Conservation (phyloP, 768 basidiomycete species). For the Rhizopogon vesiculosus region DNA sequence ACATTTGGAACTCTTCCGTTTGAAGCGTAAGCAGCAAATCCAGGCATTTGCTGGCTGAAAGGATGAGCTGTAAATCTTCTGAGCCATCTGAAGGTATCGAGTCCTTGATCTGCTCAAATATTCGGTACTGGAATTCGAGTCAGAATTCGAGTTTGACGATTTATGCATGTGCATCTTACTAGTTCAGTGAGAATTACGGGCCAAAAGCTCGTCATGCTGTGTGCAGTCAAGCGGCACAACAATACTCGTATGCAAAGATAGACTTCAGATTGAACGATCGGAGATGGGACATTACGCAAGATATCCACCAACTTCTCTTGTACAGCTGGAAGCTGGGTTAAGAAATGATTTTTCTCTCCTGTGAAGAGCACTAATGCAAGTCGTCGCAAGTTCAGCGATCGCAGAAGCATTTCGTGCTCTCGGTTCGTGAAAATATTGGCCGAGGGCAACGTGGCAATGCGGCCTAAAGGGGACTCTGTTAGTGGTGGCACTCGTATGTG, state of each 20-base stretch:
- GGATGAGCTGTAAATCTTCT: slow-evolving; percentile 75
- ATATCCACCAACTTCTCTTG: slow-evolving; percentile 97
- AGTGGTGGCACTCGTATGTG: slow-evolving; percentile 26
- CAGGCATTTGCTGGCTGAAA: slow-evolving; percentile 91
- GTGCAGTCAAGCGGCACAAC: slow-evolving; percentile 83
- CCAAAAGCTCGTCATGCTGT: slow-evolving; percentile 95
- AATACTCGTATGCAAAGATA: slow-evolving; percentile 91
- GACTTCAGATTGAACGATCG: slow-evolving; percentile 89
- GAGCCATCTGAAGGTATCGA: slow-evolving; percentile 75
- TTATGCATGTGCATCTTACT: slow-evolving; percentile 34
- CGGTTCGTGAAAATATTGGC: slow-evolving; percentile 95
- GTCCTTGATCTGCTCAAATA: slow-evolving; percentile 79
- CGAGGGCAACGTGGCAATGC: slow-evolving; percentile 80
- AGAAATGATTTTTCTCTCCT: slow-evolving; percentile 87
- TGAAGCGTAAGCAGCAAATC: slow-evolving; percentile 91
- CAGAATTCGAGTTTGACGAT: not conserved
- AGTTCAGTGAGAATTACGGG: slow-evolving; percentile 92
- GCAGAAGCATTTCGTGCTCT: slow-evolving; percentile 87
- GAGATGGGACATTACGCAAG: slow-evolving; percentile 70
- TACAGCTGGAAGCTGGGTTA: slow-evolving; percentile 87
- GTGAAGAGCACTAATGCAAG: slow-evolving; percentile 83
- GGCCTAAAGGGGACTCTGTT: slow-evolving; percentile 44
- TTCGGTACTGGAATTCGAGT: slow-evolving; percentile 58
- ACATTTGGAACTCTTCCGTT: slow-evolving; percentile 99
- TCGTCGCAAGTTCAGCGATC: slow-evolving; percentile 82